Evolutionary conservation across 495 filamentous ascomycete species (phyloP).

Genomic region (Podospora bellae-mahoneyi): DNA sequence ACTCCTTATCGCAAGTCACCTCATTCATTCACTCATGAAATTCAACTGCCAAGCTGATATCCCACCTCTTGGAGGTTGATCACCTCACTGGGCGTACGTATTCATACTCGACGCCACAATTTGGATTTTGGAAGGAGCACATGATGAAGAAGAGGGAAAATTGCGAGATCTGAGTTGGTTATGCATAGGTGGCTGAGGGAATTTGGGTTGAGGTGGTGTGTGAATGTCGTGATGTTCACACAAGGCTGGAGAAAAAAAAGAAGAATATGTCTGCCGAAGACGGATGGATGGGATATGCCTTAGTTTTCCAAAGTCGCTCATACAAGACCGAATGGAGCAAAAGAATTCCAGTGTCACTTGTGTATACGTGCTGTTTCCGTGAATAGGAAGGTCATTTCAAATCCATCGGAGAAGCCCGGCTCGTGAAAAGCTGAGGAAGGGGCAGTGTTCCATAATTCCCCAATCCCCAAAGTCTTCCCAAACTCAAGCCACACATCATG

Average conservation of each 20-base stretch:
- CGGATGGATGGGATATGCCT: not conserved
- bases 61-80: not conserved
- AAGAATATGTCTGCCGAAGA: not conserved
- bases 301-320: not conserved
- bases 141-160: not conserved
- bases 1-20: not conserved
- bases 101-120: not conserved
- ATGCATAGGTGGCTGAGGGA: not conserved
- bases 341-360: not conserved
- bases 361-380: not conserved
- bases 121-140: not conserved
- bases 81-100: not conserved
- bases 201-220: not conserved
- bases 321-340: not conserved
- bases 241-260: not conserved
- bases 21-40: constrained; percentile 4
- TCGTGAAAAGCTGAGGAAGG: not conserved
- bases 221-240: not conserved
- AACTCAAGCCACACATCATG: not conserved
- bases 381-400: not conserved
- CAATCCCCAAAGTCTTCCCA: not conserved
- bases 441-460: not conserved
- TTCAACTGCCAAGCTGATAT: not conserved
- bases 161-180: not conserved
- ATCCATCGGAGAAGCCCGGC: not conserved